Base-by-base conservation (phyloP, 2,329 filamentous ascomycete species). In the Hypoxylon sp. region DNA sequence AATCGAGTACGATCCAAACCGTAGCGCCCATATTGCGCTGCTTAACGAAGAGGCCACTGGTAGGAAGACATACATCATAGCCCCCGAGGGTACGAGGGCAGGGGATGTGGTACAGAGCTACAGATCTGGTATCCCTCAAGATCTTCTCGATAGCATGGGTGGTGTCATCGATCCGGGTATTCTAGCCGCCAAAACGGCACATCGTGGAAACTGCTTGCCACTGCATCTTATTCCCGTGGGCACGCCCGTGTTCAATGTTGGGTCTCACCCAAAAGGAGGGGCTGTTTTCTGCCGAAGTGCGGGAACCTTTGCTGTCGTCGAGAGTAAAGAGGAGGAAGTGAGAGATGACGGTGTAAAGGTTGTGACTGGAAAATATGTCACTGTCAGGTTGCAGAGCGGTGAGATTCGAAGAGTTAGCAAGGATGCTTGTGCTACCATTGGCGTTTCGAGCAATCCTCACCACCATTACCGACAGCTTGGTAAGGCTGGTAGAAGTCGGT, bases 221-320 rank as follows among this genome's bases (percentile, higher is more conserved):
- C 85, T 99, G 78, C 93, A 97, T 81, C 96, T 99, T 91, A 92
- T 99, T 67, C 97, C 96, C 1, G 87, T 98, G 42, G 95, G 96
- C n/a, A 97, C 94, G 2, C 89, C 93, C 46, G 89, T 99, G 56
- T 98, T 92, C 85, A 96, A 95, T 73, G 91, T 99, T 35, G 95
- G 95, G 11, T 93, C 91, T 27, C 86, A 89, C 3, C 87, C 88
- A 32, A 91, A 90, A 65, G 88, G 91, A 24, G 88, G 89, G 11
- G 96, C 92, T 13, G 93, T 97, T 19, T 96, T 99, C 79, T 99
- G 96, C 79, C 91, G 96, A 69, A 97, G 94, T 79, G 96, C 97
- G 1, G 96, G 96, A 50, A 98, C 96, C 8, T 94, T 94, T 77
- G 96, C 93, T 21, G 91, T 93, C 2, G 89, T 99, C 13, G 88